Percentiles rank a stretch among this genome's conserved stretches.
phyloP scores from a whole-genome alignment of 768 basidiomycete genomes.

The Phaeolepiota aurea region DNA sequence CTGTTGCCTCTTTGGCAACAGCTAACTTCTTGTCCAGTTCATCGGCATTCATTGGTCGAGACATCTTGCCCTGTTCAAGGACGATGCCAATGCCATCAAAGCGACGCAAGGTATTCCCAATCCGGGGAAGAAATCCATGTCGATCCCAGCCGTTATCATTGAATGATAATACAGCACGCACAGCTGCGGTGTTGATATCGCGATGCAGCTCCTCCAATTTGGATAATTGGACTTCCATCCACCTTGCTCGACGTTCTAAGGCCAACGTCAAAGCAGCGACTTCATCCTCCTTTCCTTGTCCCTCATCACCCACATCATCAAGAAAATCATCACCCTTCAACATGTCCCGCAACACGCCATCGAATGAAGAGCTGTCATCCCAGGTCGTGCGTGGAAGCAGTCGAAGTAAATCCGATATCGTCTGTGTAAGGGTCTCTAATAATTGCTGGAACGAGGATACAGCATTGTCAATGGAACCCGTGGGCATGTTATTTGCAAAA shows the following conservation, averaged over 20 bases:
- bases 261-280: conserved; percentile 78
- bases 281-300: conserved; percentile 67
- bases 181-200: conserved; percentile 85
- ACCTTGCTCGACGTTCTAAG: conserved; percentile 81
- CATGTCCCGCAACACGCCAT: conserved; percentile 82
- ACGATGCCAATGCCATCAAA: conserved; percentile 62
- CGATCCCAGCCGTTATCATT: conserved; percentile 85
- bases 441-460: conserved; percentile 87
- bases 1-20: conserved; percentile 63
- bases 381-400: conserved; percentile 83
- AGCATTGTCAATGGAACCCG: conserved; percentile 85
- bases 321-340: conserved; percentile 82
- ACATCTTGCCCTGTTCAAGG: conserved; percentile 34
- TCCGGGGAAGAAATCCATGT: conserved; percentile 57
- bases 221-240: conserved; percentile 89
- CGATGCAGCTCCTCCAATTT: conserved; percentile 86
- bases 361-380: conserved; percentile 87
- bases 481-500: conserved; percentile 76
- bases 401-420: conserved; percentile 79
- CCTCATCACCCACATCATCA: conserved; percentile 64
- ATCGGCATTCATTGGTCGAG: conserved; percentile 51
- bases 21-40: conserved; percentile 71
- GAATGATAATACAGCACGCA: conserved; percentile 72
- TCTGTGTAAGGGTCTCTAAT: conserved; percentile 82
- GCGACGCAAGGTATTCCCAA: conserved; percentile 55